Conservation (phyloP, 768 basidiomycete species). For the Lentinula sp. region DNA sequence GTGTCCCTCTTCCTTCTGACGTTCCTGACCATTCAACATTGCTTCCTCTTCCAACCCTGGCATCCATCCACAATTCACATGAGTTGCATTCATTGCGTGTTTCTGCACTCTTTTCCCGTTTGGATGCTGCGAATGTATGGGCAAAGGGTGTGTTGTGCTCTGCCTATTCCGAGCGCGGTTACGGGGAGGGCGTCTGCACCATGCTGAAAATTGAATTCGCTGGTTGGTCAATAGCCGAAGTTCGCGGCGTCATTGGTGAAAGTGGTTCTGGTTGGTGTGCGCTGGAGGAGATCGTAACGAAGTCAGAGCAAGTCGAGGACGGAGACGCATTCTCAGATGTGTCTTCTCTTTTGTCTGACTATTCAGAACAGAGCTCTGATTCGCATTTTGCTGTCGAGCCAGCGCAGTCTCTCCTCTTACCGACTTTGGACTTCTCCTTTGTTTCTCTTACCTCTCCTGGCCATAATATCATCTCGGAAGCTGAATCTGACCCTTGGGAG, state of each 20-base stretch:
- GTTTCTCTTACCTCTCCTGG: conserved; percentile 5
- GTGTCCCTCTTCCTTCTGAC: conserved; percentile 47
- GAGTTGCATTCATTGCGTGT: conserved; percentile 58
- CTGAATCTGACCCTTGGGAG: background rate
- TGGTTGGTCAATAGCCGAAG: conserved; percentile 66
- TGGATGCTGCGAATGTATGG: conserved; percentile 71
- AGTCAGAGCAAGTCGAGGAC: conserved; percentile 22
- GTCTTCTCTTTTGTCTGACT: conserved; percentile 22
- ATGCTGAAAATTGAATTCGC: conserved; percentile 63
- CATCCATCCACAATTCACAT: conserved; percentile 45
- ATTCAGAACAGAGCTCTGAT: conserved; percentile 5
- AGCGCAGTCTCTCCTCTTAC: conserved; percentile 56
- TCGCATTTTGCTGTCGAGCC: background rate
- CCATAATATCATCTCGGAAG: background rate
- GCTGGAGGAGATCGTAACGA: conserved; percentile 45
- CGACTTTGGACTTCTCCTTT: conserved; percentile 68
- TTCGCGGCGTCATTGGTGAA: conserved; percentile 65
- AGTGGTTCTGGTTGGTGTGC: conserved; percentile 72
- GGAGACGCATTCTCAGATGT: conserved; percentile 24
- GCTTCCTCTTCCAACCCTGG: conserved; percentile 50
- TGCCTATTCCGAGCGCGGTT: conserved; percentile 43
- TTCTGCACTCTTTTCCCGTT: conserved; percentile 58
- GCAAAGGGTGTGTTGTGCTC: conserved; percentile 51
- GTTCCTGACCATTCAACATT: conserved; percentile 26
- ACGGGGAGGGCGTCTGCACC: conserved; percentile 50